These are phyloP conservation scores for Lactarius quietus DNA, from an alignment of 768 basidiomycete species.

Conservation along the genomic window DNA sequence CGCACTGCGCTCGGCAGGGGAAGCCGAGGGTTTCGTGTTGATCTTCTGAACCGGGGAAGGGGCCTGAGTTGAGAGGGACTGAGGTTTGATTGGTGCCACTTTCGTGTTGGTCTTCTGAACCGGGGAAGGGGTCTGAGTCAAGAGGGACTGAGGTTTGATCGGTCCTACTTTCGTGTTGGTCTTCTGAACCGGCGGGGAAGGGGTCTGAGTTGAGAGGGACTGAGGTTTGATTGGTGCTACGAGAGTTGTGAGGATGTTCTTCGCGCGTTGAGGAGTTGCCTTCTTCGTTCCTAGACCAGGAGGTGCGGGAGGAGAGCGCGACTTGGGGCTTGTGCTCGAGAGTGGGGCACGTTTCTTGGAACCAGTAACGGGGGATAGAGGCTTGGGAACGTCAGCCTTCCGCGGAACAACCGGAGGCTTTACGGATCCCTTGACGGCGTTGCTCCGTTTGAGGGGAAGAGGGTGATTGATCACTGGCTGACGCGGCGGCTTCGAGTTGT, in stretches of 20 bases:
- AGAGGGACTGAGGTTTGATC: background rate
- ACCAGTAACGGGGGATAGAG: background rate
- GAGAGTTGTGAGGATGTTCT: background rate
- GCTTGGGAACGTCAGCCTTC: background rate
- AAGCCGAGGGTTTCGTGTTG: background rate
- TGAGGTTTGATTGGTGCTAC: background rate
- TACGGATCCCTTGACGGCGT: background rate
- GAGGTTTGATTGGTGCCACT: background rate
- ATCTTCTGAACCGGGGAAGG: background rate
- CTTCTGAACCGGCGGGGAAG: background rate
- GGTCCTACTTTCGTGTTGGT: background rate
- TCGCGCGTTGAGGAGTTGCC: background rate
- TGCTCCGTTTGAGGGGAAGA: conserved; percentile 1
- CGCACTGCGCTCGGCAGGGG: background rate
- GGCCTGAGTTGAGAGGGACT: background rate
- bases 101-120: background rate
- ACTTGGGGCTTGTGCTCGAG: background rate
- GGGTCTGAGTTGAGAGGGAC: background rate
- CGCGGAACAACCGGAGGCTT: background rate
- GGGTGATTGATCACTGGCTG: background rate
- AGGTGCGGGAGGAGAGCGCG: conserved; percentile 1
- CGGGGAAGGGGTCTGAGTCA: background rate
- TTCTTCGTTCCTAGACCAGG: conserved; percentile 3
- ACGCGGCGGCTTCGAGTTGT: conserved; percentile 11
- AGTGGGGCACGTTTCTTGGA: background rate